Base-by-base conservation (phyloP, 768 basidiomycete species). In the Suillus placidus region DNA sequence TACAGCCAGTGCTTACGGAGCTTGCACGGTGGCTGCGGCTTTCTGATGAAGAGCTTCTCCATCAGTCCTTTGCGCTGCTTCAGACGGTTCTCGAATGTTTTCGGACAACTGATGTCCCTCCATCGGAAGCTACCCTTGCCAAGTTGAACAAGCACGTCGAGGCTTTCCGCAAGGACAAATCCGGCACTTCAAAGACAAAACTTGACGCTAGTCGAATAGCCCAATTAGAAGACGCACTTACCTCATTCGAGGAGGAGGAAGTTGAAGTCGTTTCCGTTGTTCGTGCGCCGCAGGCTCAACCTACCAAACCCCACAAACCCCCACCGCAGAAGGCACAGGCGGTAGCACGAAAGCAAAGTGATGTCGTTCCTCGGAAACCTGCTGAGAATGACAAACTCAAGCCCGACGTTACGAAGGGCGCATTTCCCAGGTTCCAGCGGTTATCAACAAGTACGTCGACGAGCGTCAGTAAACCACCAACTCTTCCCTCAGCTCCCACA, bases 21-120 rank as follows among this genome's bases (percentile, higher is more conserved):
- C 82, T 97, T 58, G 82, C 89, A 20, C 84, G 87, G 61, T 99
- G 97, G 97, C 80, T 99, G 56, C 89, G 96, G 32, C 82, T 99
- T 42, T 98, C 95, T 14, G 94, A 99, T 76, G 85, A 90, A 70
- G 97, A 99, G 73, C 83, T 97, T 7, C 81, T 99, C 3, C 90
- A 95, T 76, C 94, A 96, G 71, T 91, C 95, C 0, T 95, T 93
- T 68, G 82, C 92, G 60, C 83, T 99, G 26, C 80, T 99, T 30
- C 88, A 92, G 71, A 85, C 88, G 14, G 83, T 98, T 34, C 81
- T 99, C 60, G 84, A 86, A 23, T 87, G 91, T 66, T 94, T 97
- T 78, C 84, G 84, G 61, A 85, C 88, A 54, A 85, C 86, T 2
- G 76, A 80, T 7, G 79, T 88, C 4, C 80, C 76, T 3, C 94